Base-by-base conservation (phyloP, 768 basidiomycete genomes). In the Podaxis carcinomalis region DNA sequence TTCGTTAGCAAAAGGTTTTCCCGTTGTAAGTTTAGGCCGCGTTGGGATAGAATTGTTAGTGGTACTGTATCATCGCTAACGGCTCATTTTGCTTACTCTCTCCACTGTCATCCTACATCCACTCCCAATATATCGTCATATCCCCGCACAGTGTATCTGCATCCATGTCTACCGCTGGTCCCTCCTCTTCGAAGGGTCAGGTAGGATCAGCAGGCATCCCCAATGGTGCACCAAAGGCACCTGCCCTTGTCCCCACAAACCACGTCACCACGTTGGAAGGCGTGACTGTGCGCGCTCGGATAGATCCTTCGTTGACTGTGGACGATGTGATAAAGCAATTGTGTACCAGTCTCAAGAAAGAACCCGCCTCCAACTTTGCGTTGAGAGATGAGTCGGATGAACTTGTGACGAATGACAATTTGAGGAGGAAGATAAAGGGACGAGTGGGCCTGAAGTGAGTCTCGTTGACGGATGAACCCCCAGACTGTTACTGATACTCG, bases 241-340 rank as follows among this genome's bases (percentile, higher is more conserved):
- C 83, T 11, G 74, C 78, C 5, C 78, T 92, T 35, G 83, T 92
- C 1, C 92, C 92, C 6, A 94, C 92, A 9, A 94, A 94, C 73
- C 90, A 82, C 59, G 90, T 94, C 53, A 87, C 89, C 2, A 92
- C 89, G 5, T 83, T 80, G 59, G 87, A 90, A 19, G 90, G 90
- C 46, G 67, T 81, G 32, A 86, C 86, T 47, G 90, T 93, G 21
- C 87, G 91, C 63, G 87, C 90, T 10, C 85, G 92, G 62, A 94
- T 94, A 65, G 92, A 94, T 69, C 89, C 90, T 14, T 87, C 90
- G 4, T 78, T 93, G 32, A 85, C 88, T 5, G 92, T 93, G 55
- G 86, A 90, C 56, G 92, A 94, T 70, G 93, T 94, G 59, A 82
- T 94, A 54, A 86, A 84, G 59, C 91, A 93, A 71, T 81, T 94